Evolutionary conservation across 108 stramenopile species (phyloP), one percentile per base, ranked within the genome.

Genomic region (Fistulifera pelliculosa): DNA sequence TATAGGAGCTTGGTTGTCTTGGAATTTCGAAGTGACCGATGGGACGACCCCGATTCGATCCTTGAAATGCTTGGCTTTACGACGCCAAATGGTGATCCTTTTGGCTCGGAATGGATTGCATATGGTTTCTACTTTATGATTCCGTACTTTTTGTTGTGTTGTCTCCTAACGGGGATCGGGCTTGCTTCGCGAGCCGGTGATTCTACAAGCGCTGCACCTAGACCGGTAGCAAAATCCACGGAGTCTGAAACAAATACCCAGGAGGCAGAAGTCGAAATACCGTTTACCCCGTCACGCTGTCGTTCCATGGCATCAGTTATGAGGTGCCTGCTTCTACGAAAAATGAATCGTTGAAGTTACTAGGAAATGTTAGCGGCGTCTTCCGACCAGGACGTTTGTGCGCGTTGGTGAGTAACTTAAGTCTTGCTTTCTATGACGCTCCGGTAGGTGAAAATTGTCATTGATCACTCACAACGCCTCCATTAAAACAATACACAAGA

Each of bases 241-340:
- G 14, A 17, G 15, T 13, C 27, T 2, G 14, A 17, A 35, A 18
- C 15, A 14, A 13, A 25, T 3, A 8, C 8, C 1, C 14, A 17
- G 13, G 28, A 38, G 8, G 62, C 56, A 38, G 47, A 62, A 28
- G 54, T 81, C 12, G 62, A 54, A 23, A 75, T 81, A 41, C 72
- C 80, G 1, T 85, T 85, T 47, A 77, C 60, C 22, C 84, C 84
- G 77, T 79, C 14, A 74, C 80, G 10, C 53, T 86, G 18, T 71
- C 76, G 17, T 86, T 86, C 70, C 71, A 82, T 22, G 66, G 80
- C 5, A 64, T 86, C 18, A 69, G 66, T 21, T 82, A 82, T 52
- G 81, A 86, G 23, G 85, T 86, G 11, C 65, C 56, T 52, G 67
- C 80, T 45, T 85, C 84, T 14, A 77, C 73, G 17, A 69, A 75